Evolutionary conservation across 2,329 filamentous ascomycete genomes (phyloP).

Genomic region (Phialophora chinensis): DNA sequence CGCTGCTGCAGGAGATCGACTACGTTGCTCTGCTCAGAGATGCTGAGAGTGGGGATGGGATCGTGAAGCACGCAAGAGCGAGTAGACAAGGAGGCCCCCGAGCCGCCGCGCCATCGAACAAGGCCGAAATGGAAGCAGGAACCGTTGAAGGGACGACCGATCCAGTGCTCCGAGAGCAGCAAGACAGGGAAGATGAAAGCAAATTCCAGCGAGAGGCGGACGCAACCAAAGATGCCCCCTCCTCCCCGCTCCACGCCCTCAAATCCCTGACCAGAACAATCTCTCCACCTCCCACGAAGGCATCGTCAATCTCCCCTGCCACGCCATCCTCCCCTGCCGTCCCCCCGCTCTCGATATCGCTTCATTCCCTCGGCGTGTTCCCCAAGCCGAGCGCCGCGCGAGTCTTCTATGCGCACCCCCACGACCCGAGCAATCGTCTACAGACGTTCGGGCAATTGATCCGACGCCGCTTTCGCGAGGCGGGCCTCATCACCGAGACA

Average conservation of each 20-base stretch:
- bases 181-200: not conserved
- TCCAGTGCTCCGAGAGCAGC: not conserved
- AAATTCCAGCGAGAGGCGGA: not conserved
- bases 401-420: slow-evolving; percentile 42
- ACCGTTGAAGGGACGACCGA: not conserved
- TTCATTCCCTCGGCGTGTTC: slow-evolving; percentile 35
- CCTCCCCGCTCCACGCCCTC: not conserved
- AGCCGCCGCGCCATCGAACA: not conserved
- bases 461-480: slow-evolving; percentile 51
- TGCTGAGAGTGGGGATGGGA: slow-evolving; percentile 36
- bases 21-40: slow-evolving; percentile 47
- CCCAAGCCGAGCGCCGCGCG: slow-evolving; percentile 28
- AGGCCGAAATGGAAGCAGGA: not conserved
- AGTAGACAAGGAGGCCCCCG: not conserved
- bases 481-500: slow-evolving; percentile 47
- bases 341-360: slow-evolving; percentile 30
- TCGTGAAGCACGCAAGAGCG: not conserved
- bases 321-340: not conserved
- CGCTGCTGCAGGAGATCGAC: slow-evolving; percentile 55
- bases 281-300: not conserved
- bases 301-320: not conserved
- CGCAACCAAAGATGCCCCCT: not conserved
- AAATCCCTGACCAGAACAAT: slow-evolving; percentile 7
- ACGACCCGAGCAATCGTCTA: slow-evolving; percentile 48
- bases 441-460: slow-evolving; percentile 51